Evolutionary conservation across 257 asterid species (phyloP).

Genomic region (Solanum sitiens): DNA sequence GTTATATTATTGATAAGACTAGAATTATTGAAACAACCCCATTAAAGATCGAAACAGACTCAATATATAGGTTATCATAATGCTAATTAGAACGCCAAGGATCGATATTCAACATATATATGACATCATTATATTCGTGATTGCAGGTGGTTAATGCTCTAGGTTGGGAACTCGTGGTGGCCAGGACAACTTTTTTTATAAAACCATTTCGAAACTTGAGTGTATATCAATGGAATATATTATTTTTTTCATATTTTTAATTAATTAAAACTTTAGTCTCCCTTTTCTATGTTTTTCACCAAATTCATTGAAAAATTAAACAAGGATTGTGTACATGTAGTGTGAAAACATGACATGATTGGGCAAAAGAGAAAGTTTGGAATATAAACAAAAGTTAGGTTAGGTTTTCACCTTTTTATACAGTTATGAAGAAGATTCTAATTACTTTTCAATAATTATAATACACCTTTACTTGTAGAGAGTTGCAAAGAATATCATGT

Average conservation of each 20-base stretch:
- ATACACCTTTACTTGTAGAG: background rate
- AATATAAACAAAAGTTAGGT: background rate
- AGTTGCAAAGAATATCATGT: background rate
- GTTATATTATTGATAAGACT: background rate
- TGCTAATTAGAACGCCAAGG: background rate
- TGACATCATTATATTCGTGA: background rate
- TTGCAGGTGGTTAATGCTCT: background rate
- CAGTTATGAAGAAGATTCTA: background rate
- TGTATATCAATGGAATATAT: background rate
- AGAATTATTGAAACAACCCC: background rate
- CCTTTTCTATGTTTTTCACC: conserved; percentile 14
- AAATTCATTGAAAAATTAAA: conserved; percentile 1
- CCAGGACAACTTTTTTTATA: background rate
- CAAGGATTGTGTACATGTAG: background rate
- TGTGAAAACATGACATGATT: background rate
- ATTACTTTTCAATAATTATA: background rate
- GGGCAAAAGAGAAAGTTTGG: background rate
- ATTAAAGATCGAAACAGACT: background rate
- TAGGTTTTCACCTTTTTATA: background rate
- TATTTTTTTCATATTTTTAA: background rate
- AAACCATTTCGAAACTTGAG: background rate
- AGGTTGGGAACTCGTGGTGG: background rate
- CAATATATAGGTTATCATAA: background rate
- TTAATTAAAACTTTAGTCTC: background rate
- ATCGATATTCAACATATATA: background rate